These are phyloP conservation scores for Aspergillus heteromorphus DNA, from an alignment of 495 filamentous ascomycete genomes.

Conservation along the genomic window DNA sequence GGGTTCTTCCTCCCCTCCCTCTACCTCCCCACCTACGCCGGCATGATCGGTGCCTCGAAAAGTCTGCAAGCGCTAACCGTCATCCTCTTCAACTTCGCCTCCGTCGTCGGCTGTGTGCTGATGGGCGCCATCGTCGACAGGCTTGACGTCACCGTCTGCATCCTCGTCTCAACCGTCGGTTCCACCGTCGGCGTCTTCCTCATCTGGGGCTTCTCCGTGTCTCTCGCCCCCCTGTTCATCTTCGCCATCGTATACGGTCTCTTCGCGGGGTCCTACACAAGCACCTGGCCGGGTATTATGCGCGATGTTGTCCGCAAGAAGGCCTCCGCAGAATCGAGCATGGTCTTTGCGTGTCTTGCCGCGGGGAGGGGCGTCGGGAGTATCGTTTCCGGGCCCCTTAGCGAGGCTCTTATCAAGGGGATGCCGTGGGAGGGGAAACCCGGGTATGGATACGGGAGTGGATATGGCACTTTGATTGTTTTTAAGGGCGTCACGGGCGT, in stretches of 20 bases:
- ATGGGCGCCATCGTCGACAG: slow-evolving; percentile 52
- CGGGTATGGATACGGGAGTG: slow-evolving; percentile 26
- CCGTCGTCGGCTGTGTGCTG: slow-evolving; percentile 44
- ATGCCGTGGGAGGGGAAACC: slow-evolving; percentile 6
- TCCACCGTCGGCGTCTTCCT: slow-evolving; percentile 49
- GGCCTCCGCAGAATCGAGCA: slow-evolving; percentile 33
- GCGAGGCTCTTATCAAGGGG: slow-evolving; percentile 41
- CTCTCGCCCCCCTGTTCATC: slow-evolving; percentile 43
- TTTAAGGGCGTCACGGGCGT: slow-evolving; percentile 37
- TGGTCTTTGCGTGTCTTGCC: slow-evolving; percentile 50
- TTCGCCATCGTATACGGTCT: slow-evolving; percentile 58
- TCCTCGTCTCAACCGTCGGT: slow-evolving; percentile 48
- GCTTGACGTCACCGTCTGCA: slow-evolving; percentile 45
- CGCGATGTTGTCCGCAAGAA: slow-evolving; percentile 33
- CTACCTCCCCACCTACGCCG: slow-evolving; percentile 52
- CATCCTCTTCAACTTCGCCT: slow-evolving; percentile 44
- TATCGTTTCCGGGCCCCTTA: slow-evolving; percentile 50
- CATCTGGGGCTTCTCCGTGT: slow-evolving; percentile 54
- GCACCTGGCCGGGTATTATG: slow-evolving; percentile 52
- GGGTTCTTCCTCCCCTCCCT: slow-evolving; percentile 57
- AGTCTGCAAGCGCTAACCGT: slow-evolving; percentile 35
- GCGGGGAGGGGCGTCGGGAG: slow-evolving; percentile 55
- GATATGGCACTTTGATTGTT: slow-evolving; percentile 30
- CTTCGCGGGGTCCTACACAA: slow-evolving; percentile 51
- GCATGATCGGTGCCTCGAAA: slow-evolving; percentile 26